Conservation (phyloP, 345 rosid genomes). For the Nasturtium officinale region DNA sequence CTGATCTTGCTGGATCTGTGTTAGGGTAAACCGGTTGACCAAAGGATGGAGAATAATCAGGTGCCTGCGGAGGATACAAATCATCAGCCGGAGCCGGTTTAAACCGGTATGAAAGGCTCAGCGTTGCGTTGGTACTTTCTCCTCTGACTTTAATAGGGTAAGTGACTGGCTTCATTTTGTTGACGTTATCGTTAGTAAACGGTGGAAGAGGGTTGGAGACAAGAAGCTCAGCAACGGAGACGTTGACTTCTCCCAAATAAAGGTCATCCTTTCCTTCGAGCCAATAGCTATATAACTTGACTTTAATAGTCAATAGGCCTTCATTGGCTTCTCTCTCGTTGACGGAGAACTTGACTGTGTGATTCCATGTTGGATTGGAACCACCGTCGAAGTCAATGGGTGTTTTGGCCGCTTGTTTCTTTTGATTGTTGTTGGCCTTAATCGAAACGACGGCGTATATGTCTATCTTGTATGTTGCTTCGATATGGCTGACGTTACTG, state of each 20-base stretch:
- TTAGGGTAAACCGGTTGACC: slow-evolving; percentile 19
- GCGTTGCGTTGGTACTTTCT: slow-evolving; percentile 55
- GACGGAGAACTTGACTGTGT: slow-evolving; percentile 59
- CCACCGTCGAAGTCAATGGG: slow-evolving; percentile 58
- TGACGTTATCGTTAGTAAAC: slow-evolving; percentile 33
- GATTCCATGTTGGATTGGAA: slow-evolving; percentile 69
- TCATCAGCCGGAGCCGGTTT: slow-evolving; percentile 32
- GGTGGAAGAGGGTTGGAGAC: slow-evolving; percentile 37
- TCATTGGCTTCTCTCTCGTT: slow-evolving; percentile 48
- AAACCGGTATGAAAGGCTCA: slow-evolving; percentile 60
- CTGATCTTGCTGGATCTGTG: neutral
- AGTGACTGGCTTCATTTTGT: slow-evolving; percentile 43
- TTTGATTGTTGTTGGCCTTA: slow-evolving; percentile 44
- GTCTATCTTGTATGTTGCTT: slow-evolving; percentile 65
- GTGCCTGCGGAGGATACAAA: slow-evolving; percentile 11
- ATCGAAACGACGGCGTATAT: slow-evolving; percentile 66
- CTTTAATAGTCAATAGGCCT: slow-evolving; percentile 47
- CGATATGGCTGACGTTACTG: slow-evolving; percentile 57
- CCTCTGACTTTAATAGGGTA: slow-evolving; percentile 47
- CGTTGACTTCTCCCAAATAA: slow-evolving; percentile 59
- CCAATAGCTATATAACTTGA: slow-evolving; percentile 64
- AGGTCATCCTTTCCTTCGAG: slow-evolving; percentile 59
- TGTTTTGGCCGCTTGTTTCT: slow-evolving; percentile 53
- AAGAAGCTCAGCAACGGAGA: slow-evolving; percentile 67
- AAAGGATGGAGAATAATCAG: slow-evolving; percentile 7